Percentiles rank a stretch among this genome's conserved stretches.
Conservation (phyloP, 2,329 filamentous ascomycete species). For the Pyrenochaeta sp. region DNA sequence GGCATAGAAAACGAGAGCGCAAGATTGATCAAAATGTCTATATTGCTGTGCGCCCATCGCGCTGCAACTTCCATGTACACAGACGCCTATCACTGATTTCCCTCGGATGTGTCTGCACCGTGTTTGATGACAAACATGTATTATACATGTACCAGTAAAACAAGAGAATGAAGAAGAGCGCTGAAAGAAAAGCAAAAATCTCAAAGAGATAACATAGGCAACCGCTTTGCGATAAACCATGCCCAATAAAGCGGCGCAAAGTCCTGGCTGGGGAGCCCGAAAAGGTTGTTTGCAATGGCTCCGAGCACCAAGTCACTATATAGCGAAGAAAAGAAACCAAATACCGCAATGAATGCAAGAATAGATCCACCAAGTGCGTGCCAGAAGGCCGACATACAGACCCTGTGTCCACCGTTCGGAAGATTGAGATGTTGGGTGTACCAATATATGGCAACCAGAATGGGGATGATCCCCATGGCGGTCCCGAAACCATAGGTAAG, state of each 20-base stretch:
- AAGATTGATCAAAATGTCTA: too few species aligned
- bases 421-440: conserved; percentile 13
- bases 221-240: conserved; percentile 23
- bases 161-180: too few species aligned
- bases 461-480: conserved; percentile 12
- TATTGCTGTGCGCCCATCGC: too few species aligned
- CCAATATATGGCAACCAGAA: conserved; percentile 14
- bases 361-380: conserved; percentile 12
- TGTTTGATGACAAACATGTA: too few species aligned
- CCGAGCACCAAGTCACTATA: conserved; percentile 23
- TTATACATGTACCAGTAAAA: too few species aligned
- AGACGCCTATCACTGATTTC: too few species aligned
- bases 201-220: conserved; percentile 10
- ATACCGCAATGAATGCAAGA: conserved; percentile 9
- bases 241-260: conserved; percentile 21
- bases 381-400: not conserved
- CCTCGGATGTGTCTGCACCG: too few species aligned
- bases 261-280: conserved; percentile 16
- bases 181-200: not conserved
- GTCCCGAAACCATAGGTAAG: conserved; percentile 18
- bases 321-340: conserved; percentile 18
- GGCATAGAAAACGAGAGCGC: too few species aligned
- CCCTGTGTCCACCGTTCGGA: not conserved
- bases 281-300: conserved; percentile 15
- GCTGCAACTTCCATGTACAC: too few species aligned